phyloP scores from a whole-genome alignment of 2,329 filamentous ascomycete genomes.

The Ophiostoma triangulosporum region DNA sequence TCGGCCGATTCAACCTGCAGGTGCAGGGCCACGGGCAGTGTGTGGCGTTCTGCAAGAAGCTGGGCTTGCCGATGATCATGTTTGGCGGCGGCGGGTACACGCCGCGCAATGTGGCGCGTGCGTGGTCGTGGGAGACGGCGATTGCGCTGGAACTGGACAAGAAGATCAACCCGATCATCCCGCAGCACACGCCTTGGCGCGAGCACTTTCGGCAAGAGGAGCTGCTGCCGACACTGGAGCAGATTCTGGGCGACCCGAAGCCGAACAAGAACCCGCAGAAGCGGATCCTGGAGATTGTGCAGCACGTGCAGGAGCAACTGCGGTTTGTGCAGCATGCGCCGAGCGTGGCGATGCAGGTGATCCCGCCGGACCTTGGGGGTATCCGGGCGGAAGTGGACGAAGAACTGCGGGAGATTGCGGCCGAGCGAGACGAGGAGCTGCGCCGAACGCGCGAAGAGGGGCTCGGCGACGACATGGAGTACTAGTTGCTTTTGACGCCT shows the following conservation, averaged over 20 bases:
- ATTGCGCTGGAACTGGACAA: constrained; percentile 68
- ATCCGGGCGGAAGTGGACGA: constrained; percentile 58
- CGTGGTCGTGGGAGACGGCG: constrained; percentile 93
- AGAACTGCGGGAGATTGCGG: constrained; percentile 44
- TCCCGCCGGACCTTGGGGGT: constrained; percentile 62
- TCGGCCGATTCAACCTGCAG: constrained; percentile 93
- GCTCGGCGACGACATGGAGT: constrained; percentile 43
- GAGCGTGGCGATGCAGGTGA: constrained; percentile 70
- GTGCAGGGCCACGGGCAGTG: constrained; percentile 89
- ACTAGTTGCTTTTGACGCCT: not conserved
- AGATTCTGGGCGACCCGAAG: constrained; percentile 50
- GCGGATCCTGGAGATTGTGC: constrained; percentile 61
- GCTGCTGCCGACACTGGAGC: constrained; percentile 74
- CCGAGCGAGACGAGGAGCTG: constrained; percentile 30
- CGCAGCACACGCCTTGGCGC: constrained; percentile 69
- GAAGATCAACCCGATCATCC: constrained; percentile 58
- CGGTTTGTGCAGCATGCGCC: constrained; percentile 74
- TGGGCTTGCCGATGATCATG: constrained; percentile 69
- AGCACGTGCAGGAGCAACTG: constrained; percentile 72
- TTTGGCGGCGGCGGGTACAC: constrained; percentile 95
- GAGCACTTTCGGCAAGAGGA: constrained; percentile 80
- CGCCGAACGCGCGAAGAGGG: constrained; percentile 43
- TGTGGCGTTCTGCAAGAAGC: constrained; percentile 74
- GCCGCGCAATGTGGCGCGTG: constrained; percentile 85
- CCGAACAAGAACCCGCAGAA: constrained; percentile 71